Evolutionary conservation across 441 rosid genomes (phyloP).

Genomic region (Gossypium davidsonii): DNA sequence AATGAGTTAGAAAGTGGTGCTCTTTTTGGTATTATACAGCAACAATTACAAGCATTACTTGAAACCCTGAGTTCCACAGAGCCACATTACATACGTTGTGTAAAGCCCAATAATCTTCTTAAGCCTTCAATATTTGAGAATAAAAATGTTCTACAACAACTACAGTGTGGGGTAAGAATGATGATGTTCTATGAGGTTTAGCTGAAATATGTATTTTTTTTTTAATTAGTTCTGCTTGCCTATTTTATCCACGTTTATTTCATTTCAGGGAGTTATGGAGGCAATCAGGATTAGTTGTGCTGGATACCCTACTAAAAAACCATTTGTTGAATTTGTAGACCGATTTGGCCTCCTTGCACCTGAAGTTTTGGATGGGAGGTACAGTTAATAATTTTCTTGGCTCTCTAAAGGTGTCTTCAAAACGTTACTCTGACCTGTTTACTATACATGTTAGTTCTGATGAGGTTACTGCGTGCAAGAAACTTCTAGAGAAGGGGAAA

Average conservation of each 20-base stretch:
- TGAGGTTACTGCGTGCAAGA: conserved; percentile 89
- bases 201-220: not conserved
- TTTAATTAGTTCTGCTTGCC: conserved; percentile 8
- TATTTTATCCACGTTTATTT: conserved; percentile 5
- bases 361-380: conserved; percentile 82
- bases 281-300: conserved; percentile 99
- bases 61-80: conserved; percentile 91
- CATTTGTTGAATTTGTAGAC: conserved; percentile 78
- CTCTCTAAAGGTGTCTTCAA: conserved; percentile 7
- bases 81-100: conserved; percentile 99
- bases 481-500: conserved; percentile 71
- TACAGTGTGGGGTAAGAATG: conserved; percentile 92
- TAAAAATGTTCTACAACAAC: conserved; percentile 80
- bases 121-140: conserved; percentile 95
- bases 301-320: conserved; percentile 89
- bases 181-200: conserved; percentile 3
- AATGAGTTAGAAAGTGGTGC: conserved; percentile 14
- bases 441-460: conserved; percentile 50
- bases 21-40: conserved; percentile 47
- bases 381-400: conserved; percentile 14
- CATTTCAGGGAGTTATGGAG: conserved; percentile 93
- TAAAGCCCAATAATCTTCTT: conserved; percentile 96
- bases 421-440: conserved; percentile 20
- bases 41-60: conserved; percentile 86
- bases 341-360: conserved; percentile 94